Evolutionary conservation across 352 stramenopile species (phyloP).

Genomic region (Phytophthora ramorum): DNA sequence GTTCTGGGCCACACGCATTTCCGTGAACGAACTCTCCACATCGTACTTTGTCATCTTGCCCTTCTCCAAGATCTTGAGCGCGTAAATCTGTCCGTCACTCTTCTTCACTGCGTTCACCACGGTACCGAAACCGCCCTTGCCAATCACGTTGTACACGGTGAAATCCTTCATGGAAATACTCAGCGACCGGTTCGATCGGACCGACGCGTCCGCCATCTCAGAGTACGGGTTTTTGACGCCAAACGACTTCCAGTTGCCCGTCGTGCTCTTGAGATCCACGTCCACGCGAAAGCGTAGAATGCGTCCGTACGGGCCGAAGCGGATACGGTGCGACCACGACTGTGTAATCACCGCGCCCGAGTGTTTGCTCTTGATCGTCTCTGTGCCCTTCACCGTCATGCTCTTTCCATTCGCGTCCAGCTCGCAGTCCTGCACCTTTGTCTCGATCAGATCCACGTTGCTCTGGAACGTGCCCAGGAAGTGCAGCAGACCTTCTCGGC

Average conservation of each 20-base stretch:
- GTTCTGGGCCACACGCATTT: slow-evolving; percentile 90
- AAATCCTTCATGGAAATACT: slow-evolving; percentile 92
- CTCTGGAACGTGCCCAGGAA: slow-evolving; percentile 77
- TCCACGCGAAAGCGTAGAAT: slow-evolving; percentile 85
- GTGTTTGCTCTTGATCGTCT: slow-evolving; percentile 86
- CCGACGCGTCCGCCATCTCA: slow-evolving; percentile 76
- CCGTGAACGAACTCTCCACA: slow-evolving; percentile 89
- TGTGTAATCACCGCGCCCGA: slow-evolving; percentile 76
- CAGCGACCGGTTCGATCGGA: slow-evolving; percentile 84
- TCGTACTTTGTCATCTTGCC: slow-evolving; percentile 92
- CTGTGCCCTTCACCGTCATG: slow-evolving; percentile 76
- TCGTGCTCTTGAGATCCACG: slow-evolving; percentile 75
- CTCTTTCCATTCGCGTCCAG: slow-evolving; percentile 73
- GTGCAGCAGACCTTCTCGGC: slow-evolving; percentile 80
- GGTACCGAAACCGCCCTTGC: slow-evolving; percentile 88
- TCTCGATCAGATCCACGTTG: slow-evolving; percentile 85
- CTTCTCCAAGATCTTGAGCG: slow-evolving; percentile 92
- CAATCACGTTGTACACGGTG: slow-evolving; percentile 91
- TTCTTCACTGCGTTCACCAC: slow-evolving; percentile 93
- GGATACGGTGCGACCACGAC: slow-evolving; percentile 77
- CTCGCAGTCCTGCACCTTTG: slow-evolving; percentile 71
- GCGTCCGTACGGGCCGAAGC: slow-evolving; percentile 82
- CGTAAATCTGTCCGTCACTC: slow-evolving; percentile 90
- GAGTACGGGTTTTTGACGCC: slow-evolving; percentile 83
- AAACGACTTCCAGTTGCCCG: slow-evolving; percentile 83